Base-by-base conservation (phyloP, 352 stramenopile genomes). In the Pelagophyceae sp. region DNA sequence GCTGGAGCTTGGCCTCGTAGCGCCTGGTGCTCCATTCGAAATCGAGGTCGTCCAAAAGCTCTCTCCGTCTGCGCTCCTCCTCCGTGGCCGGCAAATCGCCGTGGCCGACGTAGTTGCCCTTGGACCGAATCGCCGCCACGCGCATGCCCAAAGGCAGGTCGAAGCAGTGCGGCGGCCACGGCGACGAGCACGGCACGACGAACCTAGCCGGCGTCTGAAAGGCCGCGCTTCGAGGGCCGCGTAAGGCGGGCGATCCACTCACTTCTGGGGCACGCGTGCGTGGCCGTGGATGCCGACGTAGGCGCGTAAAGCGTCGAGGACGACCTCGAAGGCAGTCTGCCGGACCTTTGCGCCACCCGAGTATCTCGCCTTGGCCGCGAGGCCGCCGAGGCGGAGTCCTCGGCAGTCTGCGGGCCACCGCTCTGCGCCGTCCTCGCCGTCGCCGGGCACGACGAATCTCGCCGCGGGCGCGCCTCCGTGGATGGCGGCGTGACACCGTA, bases 271-370 rank as follows among this genome's bases (percentile, higher is more conserved):
- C 20, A 92, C 85, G 32, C 90, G 80, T 58, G 90, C 89, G 76
- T 77, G 85, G 29, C 86, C 89, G 79, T 94, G 88, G 40, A 94
- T 83, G 40, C 89, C 78, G 79, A 91, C 90, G 84, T 92, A 97
- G 25, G 95, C 71, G 27, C 79, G 83, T 35, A 91, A 81, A 1
- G 87, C 88, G 58, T 89, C 84, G 1, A 91, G 82, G 31, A 91
- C 85, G 80, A 90, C 85, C 75, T 88, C 83, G 78, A 91, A 90
- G 3, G 87, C 83, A 79, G 63, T 45, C 37, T 20, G 11, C 20
- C 63, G 33, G 63, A 23, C 37, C 11, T 11, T 71, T 45, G 11
- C 20, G 63, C 11, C 37, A 11, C 11, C 33, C 11, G 11, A 23
- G 11, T 11, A 45, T 11, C 63, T 38, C 11, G 11, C 37, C 63